A percentile compares a stretch with the other conserved stretches of the same genome.
Conservation (phyloP, 352 stramenopile species). For the Phytophthora vignae region DNA sequence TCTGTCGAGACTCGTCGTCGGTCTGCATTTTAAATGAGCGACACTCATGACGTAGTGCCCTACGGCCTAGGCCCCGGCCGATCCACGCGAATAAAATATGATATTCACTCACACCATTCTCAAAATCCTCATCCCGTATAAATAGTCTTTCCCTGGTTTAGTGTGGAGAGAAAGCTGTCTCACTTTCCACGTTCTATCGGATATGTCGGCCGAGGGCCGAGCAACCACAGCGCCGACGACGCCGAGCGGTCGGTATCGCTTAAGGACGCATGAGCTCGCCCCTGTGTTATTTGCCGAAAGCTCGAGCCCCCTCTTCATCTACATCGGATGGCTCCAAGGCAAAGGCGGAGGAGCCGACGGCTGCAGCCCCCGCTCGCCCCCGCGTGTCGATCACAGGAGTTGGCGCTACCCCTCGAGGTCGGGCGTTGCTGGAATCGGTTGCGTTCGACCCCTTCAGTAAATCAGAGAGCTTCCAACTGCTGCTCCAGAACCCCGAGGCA, state of each 20-base stretch:
- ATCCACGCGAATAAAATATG: constrained; percentile 24
- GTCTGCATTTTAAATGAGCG: constrained; percentile 11
- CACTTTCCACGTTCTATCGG: not conserved
- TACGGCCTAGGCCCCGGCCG: constrained; percentile 12
- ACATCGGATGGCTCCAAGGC: not conserved
- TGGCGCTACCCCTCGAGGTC: constrained; percentile 1
- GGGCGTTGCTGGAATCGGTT: constrained; percentile 35
- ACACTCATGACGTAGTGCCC: constrained; percentile 12
- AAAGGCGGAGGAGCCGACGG: not conserved
- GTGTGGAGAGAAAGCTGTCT: not conserved
- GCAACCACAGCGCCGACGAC: not conserved
- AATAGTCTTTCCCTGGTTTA: constrained; percentile 14
- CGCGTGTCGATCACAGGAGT: not conserved
- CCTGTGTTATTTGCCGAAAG: constrained; percentile 18
- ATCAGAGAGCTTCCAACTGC: constrained; percentile 38
- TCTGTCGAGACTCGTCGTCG: not conserved
- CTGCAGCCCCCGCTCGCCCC: not conserved
- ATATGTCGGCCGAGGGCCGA: constrained; percentile 14
- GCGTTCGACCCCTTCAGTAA: constrained; percentile 57
- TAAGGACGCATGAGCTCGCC: constrained; percentile 30
- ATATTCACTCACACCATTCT: constrained; percentile 1
- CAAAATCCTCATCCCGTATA: constrained; percentile 5
- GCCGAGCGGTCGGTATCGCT: constrained; percentile 10
- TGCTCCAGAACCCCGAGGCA: constrained; percentile 34
- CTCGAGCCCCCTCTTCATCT: constrained; percentile 11